These are phyloP conservation scores for Scheffersomyces parashehatae DNA, from an alignment of 1,139 yeast genomes.

Conservation along the genomic window DNA sequence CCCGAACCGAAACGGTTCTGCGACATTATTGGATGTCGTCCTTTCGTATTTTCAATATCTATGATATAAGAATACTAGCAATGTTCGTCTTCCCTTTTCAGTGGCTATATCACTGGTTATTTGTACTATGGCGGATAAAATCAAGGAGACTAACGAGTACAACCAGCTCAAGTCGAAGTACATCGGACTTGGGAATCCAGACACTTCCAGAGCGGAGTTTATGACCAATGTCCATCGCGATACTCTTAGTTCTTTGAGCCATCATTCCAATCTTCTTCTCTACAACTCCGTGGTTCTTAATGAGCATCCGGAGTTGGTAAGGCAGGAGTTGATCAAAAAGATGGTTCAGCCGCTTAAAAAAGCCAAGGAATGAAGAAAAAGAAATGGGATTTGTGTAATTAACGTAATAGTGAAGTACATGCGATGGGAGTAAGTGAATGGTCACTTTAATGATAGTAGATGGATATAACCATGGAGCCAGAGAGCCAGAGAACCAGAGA, in stretches of 20 bases:
- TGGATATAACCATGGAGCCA: too few species aligned
- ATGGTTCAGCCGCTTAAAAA: conserved; percentile 47
- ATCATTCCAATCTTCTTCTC: conserved; percentile 66
- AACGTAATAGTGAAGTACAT: not conserved
- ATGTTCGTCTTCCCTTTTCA: not conserved
- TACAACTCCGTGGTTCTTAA: conserved; percentile 67
- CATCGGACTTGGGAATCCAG: conserved; percentile 71
- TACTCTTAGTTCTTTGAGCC: conserved; percentile 67
- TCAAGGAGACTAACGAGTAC: conserved; percentile 63
- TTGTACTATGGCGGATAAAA: conserved; percentile 59
- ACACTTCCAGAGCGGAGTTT: conserved; percentile 59
- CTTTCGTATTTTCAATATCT: too few species aligned
- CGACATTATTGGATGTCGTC: too few species aligned
- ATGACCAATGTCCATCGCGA: conserved; percentile 68
- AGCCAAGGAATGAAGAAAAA: conserved; percentile 1
- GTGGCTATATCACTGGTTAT: not conserved
- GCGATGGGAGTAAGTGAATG: too few species aligned
- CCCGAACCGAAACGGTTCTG: too few species aligned
- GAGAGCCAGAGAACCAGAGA: too few species aligned
- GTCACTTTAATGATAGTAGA: too few species aligned
- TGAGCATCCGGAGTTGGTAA: conserved; percentile 50
- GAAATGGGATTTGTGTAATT: not conserved
- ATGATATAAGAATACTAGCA: too few species aligned
- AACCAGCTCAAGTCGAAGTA: conserved; percentile 63
- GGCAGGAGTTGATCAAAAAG: conserved; percentile 57